Percentiles rank a stretch among this genome's conserved stretches.
phyloP scores from a whole-genome alignment of 306 rosid species.

The Sicyos baderoa region DNA sequence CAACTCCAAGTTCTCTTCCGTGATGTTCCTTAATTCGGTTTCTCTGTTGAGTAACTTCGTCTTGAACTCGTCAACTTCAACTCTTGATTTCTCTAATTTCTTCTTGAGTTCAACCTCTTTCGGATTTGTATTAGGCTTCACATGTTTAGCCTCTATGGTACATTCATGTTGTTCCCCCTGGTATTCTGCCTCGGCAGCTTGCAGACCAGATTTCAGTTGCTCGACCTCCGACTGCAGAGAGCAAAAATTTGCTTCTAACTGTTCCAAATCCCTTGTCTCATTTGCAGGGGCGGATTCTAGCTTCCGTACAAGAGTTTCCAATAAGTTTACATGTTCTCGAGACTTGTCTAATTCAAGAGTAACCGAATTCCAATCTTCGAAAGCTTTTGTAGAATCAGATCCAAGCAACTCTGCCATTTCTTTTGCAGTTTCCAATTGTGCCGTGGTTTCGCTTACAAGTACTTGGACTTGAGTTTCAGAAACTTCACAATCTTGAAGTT shows the following conservation, averaged over 20 bases:
- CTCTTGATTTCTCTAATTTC: slow-evolving; percentile 43
- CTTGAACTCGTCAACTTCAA: slow-evolving; percentile 60
- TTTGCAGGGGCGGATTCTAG: slow-evolving; percentile 28
- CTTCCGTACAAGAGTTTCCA: slow-evolving; percentile 46
- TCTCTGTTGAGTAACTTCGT: slow-evolving; percentile 73
- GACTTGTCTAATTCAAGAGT: slow-evolving; percentile 55
- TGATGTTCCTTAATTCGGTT: slow-evolving; percentile 71
- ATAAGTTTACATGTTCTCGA: slow-evolving; percentile 36
- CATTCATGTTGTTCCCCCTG: slow-evolving; percentile 51
- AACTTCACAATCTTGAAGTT: slow-evolving; percentile 46
- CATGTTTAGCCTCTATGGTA: slow-evolving; percentile 54
- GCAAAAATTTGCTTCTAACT: slow-evolving; percentile 31
- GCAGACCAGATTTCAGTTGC: slow-evolving; percentile 38
- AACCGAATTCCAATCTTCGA: slow-evolving; percentile 44
- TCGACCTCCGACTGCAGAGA: slow-evolving; percentile 43
- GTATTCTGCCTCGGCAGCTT: slow-evolving; percentile 48
- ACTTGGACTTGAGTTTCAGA: slow-evolving; percentile 60
- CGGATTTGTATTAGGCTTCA: slow-evolving; percentile 38
- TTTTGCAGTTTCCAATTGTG: slow-evolving; percentile 62
- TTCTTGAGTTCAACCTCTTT: slow-evolving; percentile 46
- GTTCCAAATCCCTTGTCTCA: slow-evolving; percentile 20
- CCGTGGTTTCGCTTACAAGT: slow-evolving; percentile 44
- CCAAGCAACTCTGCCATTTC: slow-evolving; percentile 44
- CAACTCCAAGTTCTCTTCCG: slow-evolving; percentile 76
- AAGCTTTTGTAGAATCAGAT: slow-evolving; percentile 40